Evolutionary conservation across 2,329 filamentous ascomycete genomes (phyloP).

Genomic region (Epichloe hybrida): DNA sequence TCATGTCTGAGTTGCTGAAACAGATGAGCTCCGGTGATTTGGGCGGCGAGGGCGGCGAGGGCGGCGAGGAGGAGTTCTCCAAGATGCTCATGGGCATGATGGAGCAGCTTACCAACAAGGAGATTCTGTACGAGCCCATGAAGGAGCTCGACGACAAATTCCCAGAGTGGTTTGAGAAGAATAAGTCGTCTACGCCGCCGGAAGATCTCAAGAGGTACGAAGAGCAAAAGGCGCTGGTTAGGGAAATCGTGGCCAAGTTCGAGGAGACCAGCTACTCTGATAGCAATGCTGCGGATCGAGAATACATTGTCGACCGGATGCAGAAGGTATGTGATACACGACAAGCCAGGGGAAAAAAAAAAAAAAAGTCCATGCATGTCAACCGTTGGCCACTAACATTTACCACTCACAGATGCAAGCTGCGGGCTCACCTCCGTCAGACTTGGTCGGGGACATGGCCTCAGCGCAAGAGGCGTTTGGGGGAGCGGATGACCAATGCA

Average conservation of each 20-base stretch:
- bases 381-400: not conserved
- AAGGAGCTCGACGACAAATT: slow-evolving; percentile 93
- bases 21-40: slow-evolving; percentile 53
- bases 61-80: slow-evolving; percentile 69
- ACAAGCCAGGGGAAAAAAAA: not conserved
- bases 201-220: slow-evolving; percentile 72
- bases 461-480: slow-evolving; percentile 62
- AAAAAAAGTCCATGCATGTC: too few relatives aligned
- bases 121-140: slow-evolving; percentile 97
- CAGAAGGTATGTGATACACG: slow-evolving; percentile 58
- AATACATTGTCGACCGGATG: slow-evolving; percentile 95
- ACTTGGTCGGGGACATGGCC: slow-evolving; percentile 85
- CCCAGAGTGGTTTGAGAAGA: slow-evolving; percentile 74
- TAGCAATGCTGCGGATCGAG: slow-evolving; percentile 64
- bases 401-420: slow-evolving; percentile 70
- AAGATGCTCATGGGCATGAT: slow-evolving; percentile 97
- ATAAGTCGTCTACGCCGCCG: slow-evolving; percentile 47
- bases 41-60: slow-evolving; percentile 46
- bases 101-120: slow-evolving; percentile 97
- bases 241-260: slow-evolving; percentile 81
- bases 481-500: slow-evolving; percentile 48
- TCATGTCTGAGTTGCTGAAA: slow-evolving; percentile 85
- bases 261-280: slow-evolving; percentile 73
- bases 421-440: slow-evolving; percentile 75
- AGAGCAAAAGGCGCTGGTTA: slow-evolving; percentile 65